phyloP scores from a whole-genome alignment of 192 early-diverging fungal species.

The Paraglomus brasilianum region DNA sequence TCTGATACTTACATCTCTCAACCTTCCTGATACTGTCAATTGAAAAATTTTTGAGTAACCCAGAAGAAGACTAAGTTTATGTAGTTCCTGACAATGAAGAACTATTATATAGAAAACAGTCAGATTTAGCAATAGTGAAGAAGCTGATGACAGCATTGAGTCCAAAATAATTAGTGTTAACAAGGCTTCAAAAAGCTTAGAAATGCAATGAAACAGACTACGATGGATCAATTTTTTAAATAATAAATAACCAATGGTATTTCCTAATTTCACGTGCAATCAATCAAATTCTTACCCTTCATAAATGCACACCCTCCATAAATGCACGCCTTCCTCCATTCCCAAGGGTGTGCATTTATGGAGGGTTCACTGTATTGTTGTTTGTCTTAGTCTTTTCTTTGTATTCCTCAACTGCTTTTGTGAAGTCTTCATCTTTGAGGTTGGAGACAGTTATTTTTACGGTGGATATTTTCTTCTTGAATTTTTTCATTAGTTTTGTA shows the following conservation, averaged over 20 bases:
- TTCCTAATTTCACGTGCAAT: too few species aligned
- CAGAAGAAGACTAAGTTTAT: conserved; percentile 25
- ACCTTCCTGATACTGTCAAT: neutral
- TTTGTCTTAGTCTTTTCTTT: too few species aligned
- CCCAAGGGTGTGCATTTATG: too few species aligned
- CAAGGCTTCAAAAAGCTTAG: conserved; percentile 13
- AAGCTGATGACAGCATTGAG: conserved; percentile 1
- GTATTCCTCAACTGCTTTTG: neutral
- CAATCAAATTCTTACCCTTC: too few species aligned
- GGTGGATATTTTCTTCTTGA: conserved; percentile 8
- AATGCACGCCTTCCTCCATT: too few species aligned
- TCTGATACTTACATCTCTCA: neutral
- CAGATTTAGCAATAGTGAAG: neutral
- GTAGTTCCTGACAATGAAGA: conserved; percentile 15
- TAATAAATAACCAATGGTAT: too few species aligned
- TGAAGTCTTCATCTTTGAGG: conserved; percentile 17
- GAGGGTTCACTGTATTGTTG: too few species aligned
- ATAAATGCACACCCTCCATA: too few species aligned
- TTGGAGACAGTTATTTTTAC: too few species aligned
- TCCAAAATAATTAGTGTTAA: neutral
- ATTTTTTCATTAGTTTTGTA: conserved; percentile 23
- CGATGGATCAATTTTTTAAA: too few species aligned
- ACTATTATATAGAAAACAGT: neutral
- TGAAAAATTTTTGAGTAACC: conserved; percentile 1
- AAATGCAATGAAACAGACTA: too few species aligned